These are phyloP conservation scores for Saccharata proteae DNA, from an alignment of 2,329 filamentous ascomycete genomes.

Conservation along the genomic window DNA sequence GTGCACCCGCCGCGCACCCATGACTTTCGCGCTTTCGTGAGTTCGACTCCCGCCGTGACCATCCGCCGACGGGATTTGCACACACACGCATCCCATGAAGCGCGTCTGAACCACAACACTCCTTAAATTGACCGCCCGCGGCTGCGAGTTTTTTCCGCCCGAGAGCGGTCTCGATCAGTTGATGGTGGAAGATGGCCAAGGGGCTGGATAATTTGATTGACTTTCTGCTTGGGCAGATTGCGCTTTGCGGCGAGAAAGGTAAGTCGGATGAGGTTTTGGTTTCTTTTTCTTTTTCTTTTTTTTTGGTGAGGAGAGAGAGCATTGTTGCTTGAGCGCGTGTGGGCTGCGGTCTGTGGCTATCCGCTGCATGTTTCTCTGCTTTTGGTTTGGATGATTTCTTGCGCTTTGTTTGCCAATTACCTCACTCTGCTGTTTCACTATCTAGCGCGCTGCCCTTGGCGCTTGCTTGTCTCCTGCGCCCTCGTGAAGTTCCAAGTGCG, in stretches of 20 bases:
- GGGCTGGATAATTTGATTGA: slow-evolving; percentile 46
- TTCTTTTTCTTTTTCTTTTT: slow-evolving; percentile 3
- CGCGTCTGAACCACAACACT: no score
- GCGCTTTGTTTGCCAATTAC: not conserved
- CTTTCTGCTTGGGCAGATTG: slow-evolving; percentile 46
- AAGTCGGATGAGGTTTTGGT: slow-evolving; percentile 24
- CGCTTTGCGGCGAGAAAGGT: slow-evolving; percentile 47
- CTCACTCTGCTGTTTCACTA: not conserved
- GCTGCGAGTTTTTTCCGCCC: no score
- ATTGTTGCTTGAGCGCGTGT: no score
- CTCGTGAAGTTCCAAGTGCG: slow-evolving; percentile 1
- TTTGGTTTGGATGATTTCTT: slow-evolving; percentile 1
- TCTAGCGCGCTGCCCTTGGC: not conserved
- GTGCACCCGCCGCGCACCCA: no score
- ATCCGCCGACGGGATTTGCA: no score
- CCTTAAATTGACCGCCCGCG: no score
- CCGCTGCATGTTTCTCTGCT: slow-evolving; percentile 5
- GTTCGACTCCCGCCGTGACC: no score
- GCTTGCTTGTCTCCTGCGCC: not conserved
- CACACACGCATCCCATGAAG: no score
- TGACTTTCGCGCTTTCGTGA: no score
- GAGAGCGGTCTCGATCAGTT: no score
- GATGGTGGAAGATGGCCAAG: slow-evolving; percentile 10
- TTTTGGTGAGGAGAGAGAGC: no score
- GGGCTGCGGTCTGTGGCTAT: no score